phyloP scores from a whole-genome alignment of 2,329 filamentous ascomycete genomes.

The Apiospora marii region DNA sequence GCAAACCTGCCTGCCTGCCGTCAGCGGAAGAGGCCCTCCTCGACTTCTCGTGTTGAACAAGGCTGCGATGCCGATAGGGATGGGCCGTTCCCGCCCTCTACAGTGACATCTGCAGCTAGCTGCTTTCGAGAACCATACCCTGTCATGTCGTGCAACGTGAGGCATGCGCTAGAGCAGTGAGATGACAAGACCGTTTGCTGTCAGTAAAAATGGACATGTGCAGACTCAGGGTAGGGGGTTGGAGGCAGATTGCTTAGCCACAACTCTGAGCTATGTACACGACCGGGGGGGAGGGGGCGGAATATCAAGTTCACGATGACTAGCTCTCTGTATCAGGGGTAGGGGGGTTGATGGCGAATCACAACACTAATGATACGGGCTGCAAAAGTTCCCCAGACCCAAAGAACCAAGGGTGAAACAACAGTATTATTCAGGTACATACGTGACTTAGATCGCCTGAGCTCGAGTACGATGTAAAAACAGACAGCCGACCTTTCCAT shows the following conservation, averaged over 20 bases:
- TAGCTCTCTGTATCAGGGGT: neutral
- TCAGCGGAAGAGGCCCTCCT: neutral
- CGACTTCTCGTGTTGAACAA: neutral
- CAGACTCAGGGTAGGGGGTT: neutral
- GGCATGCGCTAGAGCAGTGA: neutral
- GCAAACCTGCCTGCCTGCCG: neutral
- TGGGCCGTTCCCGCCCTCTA: constrained; percentile 1
- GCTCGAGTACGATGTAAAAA: neutral
- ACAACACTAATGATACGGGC: neutral
- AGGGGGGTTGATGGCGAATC: neutral
- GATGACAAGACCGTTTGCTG: neutral
- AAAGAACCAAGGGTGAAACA: neutral
- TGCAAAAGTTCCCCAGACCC: neutral
- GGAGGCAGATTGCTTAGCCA: neutral
- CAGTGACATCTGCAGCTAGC: constrained; percentile 9
- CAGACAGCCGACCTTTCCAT: constrained; percentile 9
- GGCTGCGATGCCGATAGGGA: neutral
- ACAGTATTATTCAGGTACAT: neutral
- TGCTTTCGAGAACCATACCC: constrained; percentile 4
- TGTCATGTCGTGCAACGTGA: neutral
- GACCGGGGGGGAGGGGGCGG: neutral
- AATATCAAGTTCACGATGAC: neutral
- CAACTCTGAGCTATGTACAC: no score
- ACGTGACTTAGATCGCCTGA: neutral
- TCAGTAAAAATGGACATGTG: neutral